These are phyloP conservation scores for Intubia oerlemansii DNA, from an alignment of 2,329 filamentous ascomycete species.

Conservation along the genomic window DNA sequence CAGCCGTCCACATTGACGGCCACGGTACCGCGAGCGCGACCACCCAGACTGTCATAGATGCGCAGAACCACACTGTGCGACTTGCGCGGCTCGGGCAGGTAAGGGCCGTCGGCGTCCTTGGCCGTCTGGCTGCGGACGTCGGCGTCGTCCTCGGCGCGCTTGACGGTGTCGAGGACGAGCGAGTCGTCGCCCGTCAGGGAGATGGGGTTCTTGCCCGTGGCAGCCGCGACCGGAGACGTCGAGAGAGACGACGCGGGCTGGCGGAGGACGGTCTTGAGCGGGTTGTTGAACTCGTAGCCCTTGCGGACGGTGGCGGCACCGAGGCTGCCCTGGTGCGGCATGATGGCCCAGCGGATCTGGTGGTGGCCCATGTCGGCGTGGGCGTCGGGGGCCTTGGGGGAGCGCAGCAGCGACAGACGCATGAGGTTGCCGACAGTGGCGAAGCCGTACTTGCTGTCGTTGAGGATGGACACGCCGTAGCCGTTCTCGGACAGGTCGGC, in stretches of 20 bases:
- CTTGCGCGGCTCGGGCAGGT: slow-evolving; percentile 34
- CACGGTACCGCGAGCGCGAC: slow-evolving; percentile 44
- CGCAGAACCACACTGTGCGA: slow-evolving; percentile 66
- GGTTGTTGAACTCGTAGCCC: slow-evolving; percentile 46
- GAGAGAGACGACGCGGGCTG: too few relatives aligned
- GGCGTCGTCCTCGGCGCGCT: slow-evolving; percentile 77
- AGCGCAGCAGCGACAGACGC: slow-evolving; percentile 41
- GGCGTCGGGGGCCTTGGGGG: slow-evolving; percentile 46
- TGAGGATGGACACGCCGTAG: slow-evolving; percentile 48
- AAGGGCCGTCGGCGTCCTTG: slow-evolving; percentile 6
- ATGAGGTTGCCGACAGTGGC: slow-evolving; percentile 46
- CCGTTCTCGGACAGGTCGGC: slow-evolving; percentile 47
- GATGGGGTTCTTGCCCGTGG: slow-evolving; percentile 24
- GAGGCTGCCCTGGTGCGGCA: slow-evolving; percentile 37
- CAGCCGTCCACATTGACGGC: slow-evolving; percentile 38
- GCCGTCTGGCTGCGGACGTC: slow-evolving; percentile 40
- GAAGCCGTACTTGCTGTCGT: slow-evolving; percentile 51
- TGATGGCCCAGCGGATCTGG: slow-evolving; percentile 42
- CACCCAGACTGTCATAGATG: slow-evolving; percentile 76
- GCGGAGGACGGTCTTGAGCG: slow-evolving; percentile 18
- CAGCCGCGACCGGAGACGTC: slow-evolving; percentile 21
- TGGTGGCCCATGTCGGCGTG: slow-evolving; percentile 50
- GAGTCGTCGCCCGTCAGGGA: slow-evolving; percentile 43
- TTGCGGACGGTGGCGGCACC: slow-evolving; percentile 35
- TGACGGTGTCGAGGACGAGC: slow-evolving; percentile 71